A percentile compares a stretch with the other conserved stretches of the same genome.
Conservation (phyloP, 805 yeast genomes). For the Torulaspora gathmanii region DNA sequence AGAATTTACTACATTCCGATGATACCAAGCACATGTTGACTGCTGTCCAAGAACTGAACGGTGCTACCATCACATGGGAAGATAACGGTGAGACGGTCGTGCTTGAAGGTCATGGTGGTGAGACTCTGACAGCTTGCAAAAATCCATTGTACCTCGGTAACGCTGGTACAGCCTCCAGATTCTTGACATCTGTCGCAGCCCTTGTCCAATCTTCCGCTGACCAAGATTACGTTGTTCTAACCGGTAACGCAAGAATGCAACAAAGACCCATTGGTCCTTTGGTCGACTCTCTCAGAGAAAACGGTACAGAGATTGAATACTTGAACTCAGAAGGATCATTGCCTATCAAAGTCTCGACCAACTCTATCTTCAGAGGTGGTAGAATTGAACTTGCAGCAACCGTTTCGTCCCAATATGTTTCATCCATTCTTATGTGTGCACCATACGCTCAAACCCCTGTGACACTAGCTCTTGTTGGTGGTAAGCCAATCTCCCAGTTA, state of each 20-base stretch:
- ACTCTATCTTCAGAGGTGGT: conserved; percentile 78
- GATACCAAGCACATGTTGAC: conserved; percentile 93
- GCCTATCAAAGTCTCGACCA: conserved; percentile 70
- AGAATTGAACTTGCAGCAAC: conserved; percentile 92
- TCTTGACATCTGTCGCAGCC: conserved; percentile 89
- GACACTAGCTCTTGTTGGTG: conserved; percentile 84
- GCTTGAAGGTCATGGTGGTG: conserved; percentile 81
- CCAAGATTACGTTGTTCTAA: conserved; percentile 53
- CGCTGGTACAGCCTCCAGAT: conserved; percentile 97
- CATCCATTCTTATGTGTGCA: conserved; percentile 94
- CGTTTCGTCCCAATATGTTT: conserved; percentile 94
- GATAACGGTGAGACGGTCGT: conserved; percentile 88
- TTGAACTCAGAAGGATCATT: conserved; percentile 73
- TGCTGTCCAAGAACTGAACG: conserved; percentile 74
- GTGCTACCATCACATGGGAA: conserved; percentile 77
- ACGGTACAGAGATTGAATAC: conserved; percentile 74
- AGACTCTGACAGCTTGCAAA: conserved; percentile 52
- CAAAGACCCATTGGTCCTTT: conserved; percentile 95
- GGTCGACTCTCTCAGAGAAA: conserved; percentile 79
- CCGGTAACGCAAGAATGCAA: conserved; percentile 97
- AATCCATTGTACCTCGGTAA: conserved; percentile 84
- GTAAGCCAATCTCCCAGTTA: conserved; percentile 92
- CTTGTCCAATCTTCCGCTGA: conserved; percentile 52
- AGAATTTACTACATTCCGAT: conserved; percentile 88
- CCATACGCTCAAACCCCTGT: conserved; percentile 91